These are phyloP conservation scores for Chaetomiaceae sp. DNA, from an alignment of 2,329 filamentous ascomycete species.

Conservation along the genomic window DNA sequence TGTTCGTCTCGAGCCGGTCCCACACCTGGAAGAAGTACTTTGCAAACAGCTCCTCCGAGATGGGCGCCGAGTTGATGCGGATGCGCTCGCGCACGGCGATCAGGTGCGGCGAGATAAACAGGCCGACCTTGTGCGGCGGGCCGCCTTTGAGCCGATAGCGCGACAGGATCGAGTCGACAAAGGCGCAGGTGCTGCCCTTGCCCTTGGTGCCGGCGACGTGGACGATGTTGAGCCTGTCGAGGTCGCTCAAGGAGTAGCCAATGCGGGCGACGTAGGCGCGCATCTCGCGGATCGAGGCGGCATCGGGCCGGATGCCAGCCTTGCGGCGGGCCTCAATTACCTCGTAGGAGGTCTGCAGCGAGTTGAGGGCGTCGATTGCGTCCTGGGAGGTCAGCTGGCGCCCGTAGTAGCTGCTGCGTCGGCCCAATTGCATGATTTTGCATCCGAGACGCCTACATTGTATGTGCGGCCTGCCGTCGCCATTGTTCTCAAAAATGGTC, in stretches of 20 bases:
- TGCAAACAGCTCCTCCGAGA: constrained; percentile 56
- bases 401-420: not conserved
- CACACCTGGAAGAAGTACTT: constrained; percentile 66
- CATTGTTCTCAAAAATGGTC: constrained; percentile 3
- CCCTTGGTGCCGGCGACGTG: constrained; percentile 75
- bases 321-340: constrained; percentile 74
- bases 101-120: constrained; percentile 67
- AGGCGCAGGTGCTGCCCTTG: constrained; percentile 69
- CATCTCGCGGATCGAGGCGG: constrained; percentile 75
- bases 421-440: no score
- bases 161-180: constrained; percentile 58
- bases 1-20: constrained; percentile 47
- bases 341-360: constrained; percentile 82
- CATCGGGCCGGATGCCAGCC: constrained; percentile 67
- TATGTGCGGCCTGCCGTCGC: constrained; percentile 14
- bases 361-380: constrained; percentile 61
- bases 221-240: constrained; percentile 60
- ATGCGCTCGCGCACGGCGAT: constrained; percentile 65
- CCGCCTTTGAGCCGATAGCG: constrained; percentile 40
- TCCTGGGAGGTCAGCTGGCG: constrained; percentile 50
- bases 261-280: constrained; percentile 70
- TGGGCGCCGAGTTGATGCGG: constrained; percentile 54
- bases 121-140: constrained; percentile 48
- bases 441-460: constrained; percentile 12
- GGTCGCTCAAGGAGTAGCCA: constrained; percentile 60